Evolutionary conservation across 306 rosid species (phyloP).

Genomic region (Gynostemma pentaphyllum): DNA sequence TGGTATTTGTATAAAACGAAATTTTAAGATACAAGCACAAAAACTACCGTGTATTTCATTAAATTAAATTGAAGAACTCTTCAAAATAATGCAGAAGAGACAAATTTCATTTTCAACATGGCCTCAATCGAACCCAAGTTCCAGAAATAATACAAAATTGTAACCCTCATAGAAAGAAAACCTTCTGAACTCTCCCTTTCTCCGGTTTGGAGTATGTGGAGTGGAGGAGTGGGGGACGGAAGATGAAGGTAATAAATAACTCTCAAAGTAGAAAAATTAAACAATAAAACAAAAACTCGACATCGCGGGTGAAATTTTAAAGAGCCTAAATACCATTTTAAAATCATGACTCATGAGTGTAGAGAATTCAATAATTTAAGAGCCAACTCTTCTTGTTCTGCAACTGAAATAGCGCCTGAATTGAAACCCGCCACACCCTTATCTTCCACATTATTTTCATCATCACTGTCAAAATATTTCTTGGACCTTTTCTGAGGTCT

Average conservation of each 20-base stretch:
- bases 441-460: slow-evolving; percentile 27
- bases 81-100: background rate
- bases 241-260: background rate
- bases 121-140: background rate
- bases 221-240: too few species aligned
- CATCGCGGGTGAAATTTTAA: background rate
- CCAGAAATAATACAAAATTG: background rate
- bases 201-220: too few species aligned
- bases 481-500: slow-evolving; percentile 40
- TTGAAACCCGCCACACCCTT: slow-evolving; percentile 8
- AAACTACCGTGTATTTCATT: too few species aligned
- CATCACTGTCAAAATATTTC: slow-evolving; percentile 45
- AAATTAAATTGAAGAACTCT: too few species aligned
- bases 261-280: background rate
- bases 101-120: background rate
- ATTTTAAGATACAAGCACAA: too few species aligned
- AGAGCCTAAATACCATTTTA: background rate
- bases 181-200: background rate
- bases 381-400: slow-evolving; percentile 74
- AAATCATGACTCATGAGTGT: slow-evolving; percentile 31
- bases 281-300: background rate
- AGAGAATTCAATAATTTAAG: slow-evolving; percentile 56
- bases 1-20: too few species aligned
- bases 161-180: background rate
- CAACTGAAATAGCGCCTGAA: slow-evolving; percentile 29